These are phyloP conservation scores for Pyrenophora seminiperda DNA, from an alignment of 2,329 filamentous ascomycete genomes.

Conservation along the genomic window DNA sequence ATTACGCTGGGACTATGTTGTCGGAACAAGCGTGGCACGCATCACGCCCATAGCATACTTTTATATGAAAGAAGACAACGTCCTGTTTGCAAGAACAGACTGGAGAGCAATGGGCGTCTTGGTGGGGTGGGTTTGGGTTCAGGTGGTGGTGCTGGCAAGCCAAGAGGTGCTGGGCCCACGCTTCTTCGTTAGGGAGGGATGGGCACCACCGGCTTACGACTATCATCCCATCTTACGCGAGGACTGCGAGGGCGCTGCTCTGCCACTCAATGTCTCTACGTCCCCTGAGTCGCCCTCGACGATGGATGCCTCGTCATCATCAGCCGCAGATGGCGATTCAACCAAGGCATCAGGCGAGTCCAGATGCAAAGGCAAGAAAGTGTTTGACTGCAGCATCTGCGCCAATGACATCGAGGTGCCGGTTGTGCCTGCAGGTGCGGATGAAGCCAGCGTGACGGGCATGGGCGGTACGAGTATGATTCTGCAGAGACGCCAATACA, in stretches of 20 bases:
- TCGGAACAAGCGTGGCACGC: conserved; percentile 80
- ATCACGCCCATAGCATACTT: conserved; percentile 85
- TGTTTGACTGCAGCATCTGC: conserved; percentile 94
- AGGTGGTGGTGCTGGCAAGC: conserved; percentile 75
- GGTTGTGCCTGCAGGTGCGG: conserved; percentile 64
- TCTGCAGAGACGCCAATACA: conserved; percentile 81
- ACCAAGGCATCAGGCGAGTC: conserved; percentile 47
- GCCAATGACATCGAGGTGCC: conserved; percentile 90
- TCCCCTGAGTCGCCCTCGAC: conserved; percentile 12
- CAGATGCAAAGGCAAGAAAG: conserved; percentile 60
- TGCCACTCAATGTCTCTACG: conserved; percentile 72
- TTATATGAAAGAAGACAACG: conserved; percentile 76
- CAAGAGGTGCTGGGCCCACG: conserved; percentile 87
- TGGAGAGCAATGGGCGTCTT: conserved; percentile 67
- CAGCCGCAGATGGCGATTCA: conserved; percentile 14
- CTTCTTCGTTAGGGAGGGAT: conserved; percentile 76
- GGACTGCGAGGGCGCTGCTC: conserved; percentile 75
- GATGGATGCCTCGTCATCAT: conserved; percentile 19
- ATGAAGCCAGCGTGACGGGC: conserved; percentile 43
- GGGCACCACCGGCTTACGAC: conserved; percentile 78
- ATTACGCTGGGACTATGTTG: conserved; percentile 86
- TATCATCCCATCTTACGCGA: conserved; percentile 90
- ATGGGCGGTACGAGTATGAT: conserved; percentile 61
- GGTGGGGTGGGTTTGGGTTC: conserved; percentile 82
- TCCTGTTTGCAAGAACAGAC: conserved; percentile 77